Evolutionary conservation across 768 basidiomycete species (phyloP).

Genomic region (Cystobasidiopsis lactophilus): DNA sequence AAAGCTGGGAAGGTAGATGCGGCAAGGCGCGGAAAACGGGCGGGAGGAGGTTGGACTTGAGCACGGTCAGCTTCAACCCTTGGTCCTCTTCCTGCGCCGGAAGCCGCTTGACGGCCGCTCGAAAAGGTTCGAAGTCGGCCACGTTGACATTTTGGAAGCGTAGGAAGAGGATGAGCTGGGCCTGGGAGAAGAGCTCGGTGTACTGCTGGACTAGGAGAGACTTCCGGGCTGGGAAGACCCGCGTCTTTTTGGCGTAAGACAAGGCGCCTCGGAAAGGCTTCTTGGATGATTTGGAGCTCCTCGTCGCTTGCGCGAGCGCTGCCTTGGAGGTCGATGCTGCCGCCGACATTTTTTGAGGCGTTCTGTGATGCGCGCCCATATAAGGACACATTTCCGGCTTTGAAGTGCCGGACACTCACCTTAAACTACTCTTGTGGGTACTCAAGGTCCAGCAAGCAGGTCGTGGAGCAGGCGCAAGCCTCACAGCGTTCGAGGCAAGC

Average conservation of each 20-base stretch:
- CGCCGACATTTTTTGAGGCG: not conserved
- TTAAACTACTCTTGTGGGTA: too few relatives aligned
- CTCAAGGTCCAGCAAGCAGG: too few relatives aligned
- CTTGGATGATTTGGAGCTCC: too few relatives aligned
- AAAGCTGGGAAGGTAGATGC: not conserved
- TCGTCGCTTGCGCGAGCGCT: not conserved
- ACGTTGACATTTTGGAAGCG: slow-evolving; percentile 2
- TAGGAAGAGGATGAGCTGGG: slow-evolving; percentile 6
- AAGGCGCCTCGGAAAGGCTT: not conserved
- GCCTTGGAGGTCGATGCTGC: not conserved
- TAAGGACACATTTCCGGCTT: too few relatives aligned
- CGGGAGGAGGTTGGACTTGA: slow-evolving; percentile 7
- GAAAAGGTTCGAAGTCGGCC: slow-evolving; percentile 1
- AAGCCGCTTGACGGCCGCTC: slow-evolving; percentile 1
- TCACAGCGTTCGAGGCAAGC: too few relatives aligned
- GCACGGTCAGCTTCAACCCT: not conserved
- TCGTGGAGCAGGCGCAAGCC: too few relatives aligned
- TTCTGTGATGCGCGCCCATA: too few relatives aligned
- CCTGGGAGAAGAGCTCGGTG: not conserved
- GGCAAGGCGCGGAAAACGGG: slow-evolving; percentile 1
- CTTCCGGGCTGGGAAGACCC: slow-evolving; percentile 5
- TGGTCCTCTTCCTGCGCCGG: not conserved
- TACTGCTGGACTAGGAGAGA: slow-evolving; percentile 5
- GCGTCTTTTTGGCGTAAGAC: not conserved
- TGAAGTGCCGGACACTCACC: too few relatives aligned